Evolutionary conservation across 2,329 filamentous ascomycete species (phyloP), one percentile per base, ranked within the genome.

Genomic region (Beauveria asiatica): DNA sequence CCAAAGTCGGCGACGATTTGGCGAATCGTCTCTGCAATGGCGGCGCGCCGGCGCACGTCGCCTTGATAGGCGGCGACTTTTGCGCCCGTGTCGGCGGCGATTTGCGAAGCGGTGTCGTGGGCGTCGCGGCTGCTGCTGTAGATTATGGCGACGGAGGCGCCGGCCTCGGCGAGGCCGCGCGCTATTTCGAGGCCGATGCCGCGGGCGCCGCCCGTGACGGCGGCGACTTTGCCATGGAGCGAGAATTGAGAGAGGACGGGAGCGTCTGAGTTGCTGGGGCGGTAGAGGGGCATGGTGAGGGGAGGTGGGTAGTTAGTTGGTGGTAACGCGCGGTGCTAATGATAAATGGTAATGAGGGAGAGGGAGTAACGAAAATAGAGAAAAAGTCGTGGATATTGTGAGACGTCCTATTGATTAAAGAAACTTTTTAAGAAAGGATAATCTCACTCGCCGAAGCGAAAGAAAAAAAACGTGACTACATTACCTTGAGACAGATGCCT

Each of bases 11-110:
- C 51, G 3, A 61, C 61, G 10, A 69, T 64, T 19, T 64, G 11
- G n/a, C 62, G 46, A 9, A 67, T 42, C 1, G 61, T 60, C 8
- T 61, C 44, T 9, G 52, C 51, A 11, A 60, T 60, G 51, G 44
- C 66, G 30, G 64, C 64, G 0, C 64, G 64, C 46, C 65, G 67
- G 19, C 64, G 62, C 5, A 76, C 73, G 49, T 76, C 67, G 66
- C 70, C 72, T 63, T 69, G 66, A 62, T 73, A 74, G 5, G 73
- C 72, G 61, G 68, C 68, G n/a, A 72, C 66, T 2, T 61, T 39
- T 27, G 60, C 63, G 33, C 61, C 63, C 25, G 62, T 61, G 51
- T 55, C 57, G 8, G 63, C 55, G 51, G 59, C 52, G 9, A 63
- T 64, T 7, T 61, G 57, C 5, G 39, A 37, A 3, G 63, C 63